A percentile compares a stretch with the other conserved stretches of the same genome.
Evolutionary conservation across 2,329 filamentous ascomycete species (phyloP).

Genomic region (Penicillium sp.): DNA sequence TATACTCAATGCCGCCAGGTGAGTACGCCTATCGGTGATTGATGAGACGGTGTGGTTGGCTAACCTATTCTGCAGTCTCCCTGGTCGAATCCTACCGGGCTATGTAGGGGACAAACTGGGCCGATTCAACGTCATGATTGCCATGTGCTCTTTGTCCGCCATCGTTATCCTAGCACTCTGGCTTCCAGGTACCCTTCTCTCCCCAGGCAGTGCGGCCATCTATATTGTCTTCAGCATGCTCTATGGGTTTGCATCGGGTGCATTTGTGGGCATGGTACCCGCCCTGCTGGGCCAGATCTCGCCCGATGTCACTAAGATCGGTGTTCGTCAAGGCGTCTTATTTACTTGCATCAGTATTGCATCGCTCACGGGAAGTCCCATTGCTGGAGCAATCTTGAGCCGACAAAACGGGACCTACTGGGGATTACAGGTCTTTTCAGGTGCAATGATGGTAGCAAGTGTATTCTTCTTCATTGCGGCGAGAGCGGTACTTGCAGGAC

Average conservation of each 20-base stretch:
- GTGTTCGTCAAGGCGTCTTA: conserved; percentile 55
- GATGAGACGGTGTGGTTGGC: not conserved
- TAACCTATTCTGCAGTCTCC: conserved; percentile 44
- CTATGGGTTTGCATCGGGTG: conserved; percentile 60
- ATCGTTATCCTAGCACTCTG: conserved; percentile 20
- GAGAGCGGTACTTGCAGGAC: conserved; percentile 4
- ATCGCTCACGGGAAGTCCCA: conserved; percentile 57
- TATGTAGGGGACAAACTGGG: conserved; percentile 44
- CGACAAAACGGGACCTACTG: conserved; percentile 47
- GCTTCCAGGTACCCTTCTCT: conserved; percentile 26
- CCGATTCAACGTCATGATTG: conserved; percentile 4
- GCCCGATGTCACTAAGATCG: conserved; percentile 55
- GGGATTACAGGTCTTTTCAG: conserved; percentile 58
- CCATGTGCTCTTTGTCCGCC: conserved; percentile 17
- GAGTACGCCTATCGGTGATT: not conserved
- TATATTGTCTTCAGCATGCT: conserved; percentile 56
- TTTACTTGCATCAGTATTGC: conserved; percentile 55
- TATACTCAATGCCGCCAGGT: conserved; percentile 27
- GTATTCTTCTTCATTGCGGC: conserved; percentile 30
- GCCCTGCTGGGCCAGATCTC: conserved; percentile 62
- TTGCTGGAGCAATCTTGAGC: conserved; percentile 52
- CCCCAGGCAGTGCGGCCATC: conserved; percentile 42
- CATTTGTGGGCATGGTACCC: conserved; percentile 54
- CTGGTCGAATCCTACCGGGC: conserved; percentile 50
- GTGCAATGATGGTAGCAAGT: conserved; percentile 42